Evolutionary conservation across 495 filamentous ascomycete genomes (phyloP).

Genomic region (Penicillium simplicissimum): DNA sequence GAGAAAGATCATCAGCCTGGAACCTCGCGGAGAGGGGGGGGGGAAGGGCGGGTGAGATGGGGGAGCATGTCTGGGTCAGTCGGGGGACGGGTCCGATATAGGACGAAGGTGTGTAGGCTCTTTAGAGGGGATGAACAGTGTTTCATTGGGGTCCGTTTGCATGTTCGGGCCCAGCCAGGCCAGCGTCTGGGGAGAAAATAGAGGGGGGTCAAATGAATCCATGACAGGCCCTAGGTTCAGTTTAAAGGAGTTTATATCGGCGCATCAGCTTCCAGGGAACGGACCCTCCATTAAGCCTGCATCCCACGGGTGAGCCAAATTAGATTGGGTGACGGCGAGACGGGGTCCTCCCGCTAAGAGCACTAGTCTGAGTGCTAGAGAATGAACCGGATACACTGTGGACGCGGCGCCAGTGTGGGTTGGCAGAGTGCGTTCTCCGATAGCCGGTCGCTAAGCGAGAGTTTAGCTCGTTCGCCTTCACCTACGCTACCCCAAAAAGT

Average conservation of each 20-base stretch:
- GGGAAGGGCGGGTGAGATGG: not conserved
- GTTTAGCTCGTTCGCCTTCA: constrained; percentile 8
- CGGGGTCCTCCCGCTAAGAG: constrained; percentile 15
- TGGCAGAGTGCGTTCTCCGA: constrained; percentile 4
- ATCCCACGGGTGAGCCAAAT: constrained; percentile 13
- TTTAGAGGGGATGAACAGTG: constrained; percentile 10
- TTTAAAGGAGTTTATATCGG: constrained; percentile 19
- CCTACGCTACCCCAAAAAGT: constrained; percentile 10
- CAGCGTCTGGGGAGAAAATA: not conserved
- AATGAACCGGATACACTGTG: constrained; percentile 34
- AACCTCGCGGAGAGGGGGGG: not conserved
- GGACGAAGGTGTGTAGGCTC: constrained; percentile 4
- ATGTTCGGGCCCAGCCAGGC: not conserved
- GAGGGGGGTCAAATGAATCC: not conserved
- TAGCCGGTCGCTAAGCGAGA: constrained; percentile 9
- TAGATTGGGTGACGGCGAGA: constrained; percentile 39
- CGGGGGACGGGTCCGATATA: constrained; percentile 16
- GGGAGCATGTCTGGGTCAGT: not conserved
- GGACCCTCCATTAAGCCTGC: constrained; percentile 5
- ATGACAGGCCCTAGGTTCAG: constrained; percentile 5
- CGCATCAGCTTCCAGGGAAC: constrained; percentile 1
- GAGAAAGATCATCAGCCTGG: not conserved
- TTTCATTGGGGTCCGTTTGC: not conserved
- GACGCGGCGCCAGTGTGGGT: constrained; percentile 5
- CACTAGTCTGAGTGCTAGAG: constrained; percentile 38